Evolutionary conservation across 1,284 basidiomycete genomes (phyloP).

Genomic region (Sphagnurus paluster): DNA sequence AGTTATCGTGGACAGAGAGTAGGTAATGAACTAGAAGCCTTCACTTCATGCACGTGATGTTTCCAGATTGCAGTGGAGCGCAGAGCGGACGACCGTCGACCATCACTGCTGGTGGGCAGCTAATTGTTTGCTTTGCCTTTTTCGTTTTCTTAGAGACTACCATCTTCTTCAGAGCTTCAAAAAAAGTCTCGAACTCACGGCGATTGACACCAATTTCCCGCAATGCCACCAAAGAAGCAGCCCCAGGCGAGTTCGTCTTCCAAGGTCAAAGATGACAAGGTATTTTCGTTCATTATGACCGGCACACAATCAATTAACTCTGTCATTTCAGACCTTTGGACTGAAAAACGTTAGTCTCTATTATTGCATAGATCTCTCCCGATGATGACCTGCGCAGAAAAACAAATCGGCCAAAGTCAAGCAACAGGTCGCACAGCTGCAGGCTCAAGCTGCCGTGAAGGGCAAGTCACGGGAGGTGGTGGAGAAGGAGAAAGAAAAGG

Average conservation of each 20-base stretch:
- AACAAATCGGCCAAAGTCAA: constrained; percentile 95
- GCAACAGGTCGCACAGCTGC: constrained; percentile 77
- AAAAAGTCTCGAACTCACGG: constrained; percentile 3
- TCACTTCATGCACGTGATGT: too few relatives aligned
- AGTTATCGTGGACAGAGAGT: too few relatives aligned
- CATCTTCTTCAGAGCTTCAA: background rate
- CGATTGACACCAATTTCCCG: constrained; percentile 5
- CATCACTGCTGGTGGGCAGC: too few relatives aligned
- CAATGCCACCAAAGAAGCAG: constrained; percentile 73
- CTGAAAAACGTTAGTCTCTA: constrained; percentile 77
- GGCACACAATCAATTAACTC: constrained; percentile 8
- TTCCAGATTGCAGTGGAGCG: too few relatives aligned
- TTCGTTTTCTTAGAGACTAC: background rate
- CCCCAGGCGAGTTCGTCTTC: constrained; percentile 47
- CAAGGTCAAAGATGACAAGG: constrained; percentile 74
- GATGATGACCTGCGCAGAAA: constrained; percentile 56
- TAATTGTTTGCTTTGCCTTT: constrained; percentile 2
- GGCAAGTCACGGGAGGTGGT: constrained; percentile 80
- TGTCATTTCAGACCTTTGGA: constrained; percentile 68
- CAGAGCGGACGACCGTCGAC: too few relatives aligned
- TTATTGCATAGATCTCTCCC: constrained; percentile 2
- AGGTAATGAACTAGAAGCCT: too few relatives aligned
- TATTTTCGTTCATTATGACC: constrained; percentile 24
- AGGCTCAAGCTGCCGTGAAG: constrained; percentile 68
- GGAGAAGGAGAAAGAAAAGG: constrained; percentile 86